Percentiles rank a stretch among this genome's conserved stretches.
phyloP scores from a whole-genome alignment of 1,139 yeast species.

The Candida pseudoviswanathii region DNA sequence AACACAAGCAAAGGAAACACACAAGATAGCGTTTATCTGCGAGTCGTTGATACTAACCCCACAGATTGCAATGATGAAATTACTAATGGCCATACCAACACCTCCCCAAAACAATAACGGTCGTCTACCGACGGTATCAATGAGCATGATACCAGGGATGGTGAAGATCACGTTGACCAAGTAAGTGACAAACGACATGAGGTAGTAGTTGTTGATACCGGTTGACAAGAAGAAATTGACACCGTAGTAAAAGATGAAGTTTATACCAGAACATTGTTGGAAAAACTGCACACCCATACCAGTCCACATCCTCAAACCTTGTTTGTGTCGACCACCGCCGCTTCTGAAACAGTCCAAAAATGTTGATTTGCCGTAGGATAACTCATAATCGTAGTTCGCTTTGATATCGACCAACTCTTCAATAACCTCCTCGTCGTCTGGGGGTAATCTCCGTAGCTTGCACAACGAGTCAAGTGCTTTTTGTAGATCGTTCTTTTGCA shows the following conservation, averaged over 20 bases:
- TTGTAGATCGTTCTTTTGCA: conserved; percentile 61
- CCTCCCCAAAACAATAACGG: conserved; percentile 64
- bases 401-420: conserved; percentile 80
- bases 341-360: conserved; percentile 64
- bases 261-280: conserved; percentile 79
- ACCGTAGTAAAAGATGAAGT: conserved; percentile 78
- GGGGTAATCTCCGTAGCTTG: conserved; percentile 43
- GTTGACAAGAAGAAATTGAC: conserved; percentile 69
- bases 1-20: conserved; percentile 66
- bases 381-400: conserved; percentile 75
- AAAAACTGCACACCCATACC: conserved; percentile 71
- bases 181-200: conserved; percentile 71
- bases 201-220: conserved; percentile 60
- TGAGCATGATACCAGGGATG: conserved; percentile 68
- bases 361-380: conserved; percentile 59
- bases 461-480: conserved; percentile 53
- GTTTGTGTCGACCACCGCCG: conserved; percentile 68
- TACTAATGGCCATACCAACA: conserved; percentile 60
- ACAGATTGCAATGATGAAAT: conserved; percentile 65
- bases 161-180: conserved; percentile 71
- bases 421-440: conserved; percentile 61
- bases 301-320: conserved; percentile 62
- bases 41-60: conserved; percentile 56
- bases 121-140: conserved; percentile 71
- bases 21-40: conserved; percentile 31